These are phyloP conservation scores for Malus sylvestris DNA, from an alignment of 306 rosid genomes.

Conservation along the genomic window DNA sequence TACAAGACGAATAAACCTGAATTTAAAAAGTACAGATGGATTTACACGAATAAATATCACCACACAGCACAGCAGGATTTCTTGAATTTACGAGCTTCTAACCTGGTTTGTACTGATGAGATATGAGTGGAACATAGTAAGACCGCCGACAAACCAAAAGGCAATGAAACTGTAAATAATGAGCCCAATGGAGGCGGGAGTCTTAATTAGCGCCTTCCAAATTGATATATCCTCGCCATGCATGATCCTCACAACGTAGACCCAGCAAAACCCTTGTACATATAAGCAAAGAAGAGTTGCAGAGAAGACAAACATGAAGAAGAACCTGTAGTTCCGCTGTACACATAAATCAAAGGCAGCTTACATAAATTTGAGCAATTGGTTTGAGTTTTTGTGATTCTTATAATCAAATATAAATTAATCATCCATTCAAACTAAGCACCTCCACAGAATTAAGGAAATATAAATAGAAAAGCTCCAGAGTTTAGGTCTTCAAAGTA, in stretches of 20 bases:
- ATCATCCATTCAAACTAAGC: not conserved
- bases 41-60: not conserved
- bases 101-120: slow-evolving; percentile 80
- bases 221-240: slow-evolving; percentile 37
- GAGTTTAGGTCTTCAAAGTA: not conserved
- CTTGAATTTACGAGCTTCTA: not conserved
- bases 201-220: slow-evolving; percentile 63
- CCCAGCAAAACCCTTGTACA: slow-evolving; percentile 74
- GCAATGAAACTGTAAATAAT: slow-evolving; percentile 44
- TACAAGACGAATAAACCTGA: not conserved
- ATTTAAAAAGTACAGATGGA: not conserved
- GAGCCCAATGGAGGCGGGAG: slow-evolving; percentile 61
- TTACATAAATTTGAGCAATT: not conserved
- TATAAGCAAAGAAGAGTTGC: slow-evolving; percentile 58
- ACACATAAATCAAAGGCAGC: not conserved
- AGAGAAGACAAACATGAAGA: slow-evolving; percentile 53
- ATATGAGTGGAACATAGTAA: slow-evolving; percentile 55
- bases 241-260: slow-evolving; percentile 53
- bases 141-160: slow-evolving; percentile 78
- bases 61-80: not conserved
- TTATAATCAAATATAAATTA: not conserved
- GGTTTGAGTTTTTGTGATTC: not conserved
- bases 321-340: slow-evolving; percentile 78
- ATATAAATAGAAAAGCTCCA: not conserved
- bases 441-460: not conserved